A percentile compares a stretch with the other conserved stretches of the same genome.
Evolutionary conservation across 176 grass and related monocot genomes (phyloP).

Genomic region (Carex parvula): DNA sequence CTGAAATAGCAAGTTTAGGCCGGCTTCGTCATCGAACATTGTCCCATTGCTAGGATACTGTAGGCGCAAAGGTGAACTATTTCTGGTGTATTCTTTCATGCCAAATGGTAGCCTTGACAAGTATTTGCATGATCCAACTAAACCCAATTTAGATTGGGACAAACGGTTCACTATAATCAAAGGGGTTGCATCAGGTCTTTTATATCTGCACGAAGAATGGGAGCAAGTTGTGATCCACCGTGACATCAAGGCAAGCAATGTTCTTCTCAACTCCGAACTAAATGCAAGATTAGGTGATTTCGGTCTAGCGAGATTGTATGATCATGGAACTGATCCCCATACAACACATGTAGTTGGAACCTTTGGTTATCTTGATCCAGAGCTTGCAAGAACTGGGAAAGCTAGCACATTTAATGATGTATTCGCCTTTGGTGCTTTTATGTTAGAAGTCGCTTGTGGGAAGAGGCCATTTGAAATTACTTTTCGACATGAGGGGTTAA

Average conservation of each 20-base stretch:
- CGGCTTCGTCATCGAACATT: constrained; percentile 31
- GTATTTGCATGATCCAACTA: constrained; percentile 1
- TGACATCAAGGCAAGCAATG: constrained; percentile 34
- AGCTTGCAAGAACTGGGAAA: constrained; percentile 15
- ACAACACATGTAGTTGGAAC: constrained; percentile 33
- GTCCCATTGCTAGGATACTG: constrained; percentile 36
- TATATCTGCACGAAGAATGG: constrained; percentile 36
- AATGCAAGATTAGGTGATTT: constrained; percentile 37
- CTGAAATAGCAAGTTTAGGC: constrained; percentile 35
- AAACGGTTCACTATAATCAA: constrained; percentile 28
- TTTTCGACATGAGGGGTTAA: not conserved
- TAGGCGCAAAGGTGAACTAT: constrained; percentile 23
- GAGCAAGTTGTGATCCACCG: not conserved
- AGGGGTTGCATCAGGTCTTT: constrained; percentile 27
- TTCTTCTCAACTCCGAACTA: constrained; percentile 26
- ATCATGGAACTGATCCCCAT: constrained; percentile 29
- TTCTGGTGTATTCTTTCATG: constrained; percentile 39
- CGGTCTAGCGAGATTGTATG: constrained; percentile 32
- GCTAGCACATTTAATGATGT: constrained; percentile 26
- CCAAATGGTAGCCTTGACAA: constrained; percentile 35
- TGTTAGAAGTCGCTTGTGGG: constrained; percentile 35
- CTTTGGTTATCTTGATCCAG: constrained; percentile 34
- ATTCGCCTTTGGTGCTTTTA: constrained; percentile 34
- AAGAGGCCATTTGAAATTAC: constrained; percentile 19
- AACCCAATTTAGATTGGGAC: constrained; percentile 11